Percentiles rank a stretch among this genome's conserved stretches.
Conservation (phyloP, 106 monocot genomes). For the Dendrobium huoshanense region DNA sequence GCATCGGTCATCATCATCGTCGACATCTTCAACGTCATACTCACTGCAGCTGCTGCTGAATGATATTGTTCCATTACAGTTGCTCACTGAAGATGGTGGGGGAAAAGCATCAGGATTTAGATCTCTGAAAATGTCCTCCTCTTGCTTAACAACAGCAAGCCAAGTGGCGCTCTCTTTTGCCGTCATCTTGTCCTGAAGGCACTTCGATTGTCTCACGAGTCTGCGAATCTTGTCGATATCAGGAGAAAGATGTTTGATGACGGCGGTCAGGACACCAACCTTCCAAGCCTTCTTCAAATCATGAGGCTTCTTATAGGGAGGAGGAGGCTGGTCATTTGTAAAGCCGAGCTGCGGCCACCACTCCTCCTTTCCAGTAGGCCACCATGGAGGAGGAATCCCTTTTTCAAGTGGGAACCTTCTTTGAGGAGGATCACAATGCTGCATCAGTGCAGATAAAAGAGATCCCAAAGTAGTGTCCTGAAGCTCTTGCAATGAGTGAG, state of each 20-base stretch:
- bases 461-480: slow-evolving; percentile 80
- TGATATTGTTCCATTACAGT: slow-evolving; percentile 22
- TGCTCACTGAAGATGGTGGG: slow-evolving; percentile 19
- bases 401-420: slow-evolving; percentile 70
- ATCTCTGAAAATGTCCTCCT: slow-evolving; percentile 46
- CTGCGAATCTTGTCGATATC: slow-evolving; percentile 64
- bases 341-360: slow-evolving; percentile 60
- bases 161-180: slow-evolving; percentile 77
- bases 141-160: slow-evolving; percentile 67
- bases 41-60: slow-evolving; percentile 45
- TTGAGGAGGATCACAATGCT: slow-evolving; percentile 82
- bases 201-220: slow-evolving; percentile 71
- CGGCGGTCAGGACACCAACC: slow-evolving; percentile 64
- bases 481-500: slow-evolving; percentile 58
- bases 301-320: slow-evolving; percentile 81
- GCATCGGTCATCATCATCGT: slow-evolving; percentile 26
- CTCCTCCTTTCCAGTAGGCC: slow-evolving; percentile 62
- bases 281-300: slow-evolving; percentile 87
- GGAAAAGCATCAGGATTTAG: slow-evolving; percentile 40
- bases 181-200: slow-evolving; percentile 88
- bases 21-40: slow-evolving; percentile 55
- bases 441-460: slow-evolving; percentile 71
- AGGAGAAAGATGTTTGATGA: slow-evolving; percentile 83
- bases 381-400: slow-evolving; percentile 73
- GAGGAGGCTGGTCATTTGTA: slow-evolving; percentile 42